Evolutionary conservation across 31 red algal species (phyloP).

Genomic region (Bonnemaisonia californica): DNA sequence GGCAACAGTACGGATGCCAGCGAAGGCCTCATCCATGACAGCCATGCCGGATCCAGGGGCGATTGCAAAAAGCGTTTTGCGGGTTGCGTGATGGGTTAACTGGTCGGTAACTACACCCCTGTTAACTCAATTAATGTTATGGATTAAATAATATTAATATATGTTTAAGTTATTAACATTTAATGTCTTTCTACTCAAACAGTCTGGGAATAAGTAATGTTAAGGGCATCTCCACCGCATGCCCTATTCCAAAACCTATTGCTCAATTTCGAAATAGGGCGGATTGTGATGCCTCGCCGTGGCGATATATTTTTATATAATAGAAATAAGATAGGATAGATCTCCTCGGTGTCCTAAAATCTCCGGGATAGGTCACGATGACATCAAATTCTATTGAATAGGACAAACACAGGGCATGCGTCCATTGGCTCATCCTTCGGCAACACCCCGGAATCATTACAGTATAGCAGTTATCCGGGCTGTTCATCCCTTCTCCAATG

Average conservation of each 20-base stretch:
- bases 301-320: conserved; percentile 12
- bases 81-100: too few species aligned
- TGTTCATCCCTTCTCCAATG: neutral
- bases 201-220: too few species aligned
- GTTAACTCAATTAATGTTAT: too few species aligned
- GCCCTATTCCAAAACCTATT: conserved; percentile 20
- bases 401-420: conserved; percentile 7
- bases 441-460: conserved; percentile 21
- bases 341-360: conserved; percentile 14
- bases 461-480: neutral
- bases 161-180: too few species aligned
- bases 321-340: conserved; percentile 20
- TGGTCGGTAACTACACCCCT: too few species aligned
- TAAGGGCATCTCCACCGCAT: conserved; percentile 25
- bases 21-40: too few species aligned
- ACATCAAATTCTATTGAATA: conserved; percentile 16
- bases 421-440: conserved; percentile 20
- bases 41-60: too few species aligned
- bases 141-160: too few species aligned
- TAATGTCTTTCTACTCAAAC: too few species aligned
- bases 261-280: conserved; percentile 1
- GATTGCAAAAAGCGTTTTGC: too few species aligned
- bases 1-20: too few species aligned
- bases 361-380: conserved; percentile 7
- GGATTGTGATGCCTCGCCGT: conserved; percentile 9